Conservation (phyloP, 2,329 filamentous ascomycete genomes). For the Penicillium sp. region DNA sequence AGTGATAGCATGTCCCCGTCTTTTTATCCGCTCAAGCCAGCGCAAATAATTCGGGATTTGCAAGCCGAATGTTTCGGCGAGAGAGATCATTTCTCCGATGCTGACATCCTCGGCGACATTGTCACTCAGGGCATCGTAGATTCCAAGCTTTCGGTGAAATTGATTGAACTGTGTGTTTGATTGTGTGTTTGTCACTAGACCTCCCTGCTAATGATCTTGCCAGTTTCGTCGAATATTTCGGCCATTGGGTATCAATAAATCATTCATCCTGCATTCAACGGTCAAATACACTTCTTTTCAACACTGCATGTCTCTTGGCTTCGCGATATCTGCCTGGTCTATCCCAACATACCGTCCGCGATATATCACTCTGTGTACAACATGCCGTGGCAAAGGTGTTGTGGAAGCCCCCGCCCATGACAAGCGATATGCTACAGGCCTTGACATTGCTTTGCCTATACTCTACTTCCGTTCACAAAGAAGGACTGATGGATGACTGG, state of each 20-base stretch:
- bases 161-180: constrained; percentile 32
- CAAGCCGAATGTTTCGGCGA: constrained; percentile 35
- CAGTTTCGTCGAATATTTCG: constrained; percentile 37
- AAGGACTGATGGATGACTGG: constrained; percentile 38
- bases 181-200: neutral
- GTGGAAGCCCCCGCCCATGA: constrained; percentile 32
- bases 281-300: constrained; percentile 35
- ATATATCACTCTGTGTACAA: constrained; percentile 36
- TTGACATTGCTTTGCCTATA: constrained; percentile 35
- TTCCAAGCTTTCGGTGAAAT: constrained; percentile 32
- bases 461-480: constrained; percentile 34
- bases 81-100: constrained; percentile 25
- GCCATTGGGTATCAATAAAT: constrained; percentile 34
- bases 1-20: constrained; percentile 24
- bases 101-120: constrained; percentile 27
- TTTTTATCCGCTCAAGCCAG: constrained; percentile 30
- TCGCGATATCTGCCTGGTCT: constrained; percentile 37
- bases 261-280: constrained; percentile 31
- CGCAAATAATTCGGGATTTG: constrained; percentile 34
- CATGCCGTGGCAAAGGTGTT: constrained; percentile 31
- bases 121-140: constrained; percentile 33
- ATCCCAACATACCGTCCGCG: constrained; percentile 28
- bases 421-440: constrained; percentile 35
- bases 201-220: constrained; percentile 5
- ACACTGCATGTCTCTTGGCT: constrained; percentile 35